Conservation (phyloP, 2,329 filamentous ascomycete genomes). For the Aureobasidium leucospermi region DNA sequence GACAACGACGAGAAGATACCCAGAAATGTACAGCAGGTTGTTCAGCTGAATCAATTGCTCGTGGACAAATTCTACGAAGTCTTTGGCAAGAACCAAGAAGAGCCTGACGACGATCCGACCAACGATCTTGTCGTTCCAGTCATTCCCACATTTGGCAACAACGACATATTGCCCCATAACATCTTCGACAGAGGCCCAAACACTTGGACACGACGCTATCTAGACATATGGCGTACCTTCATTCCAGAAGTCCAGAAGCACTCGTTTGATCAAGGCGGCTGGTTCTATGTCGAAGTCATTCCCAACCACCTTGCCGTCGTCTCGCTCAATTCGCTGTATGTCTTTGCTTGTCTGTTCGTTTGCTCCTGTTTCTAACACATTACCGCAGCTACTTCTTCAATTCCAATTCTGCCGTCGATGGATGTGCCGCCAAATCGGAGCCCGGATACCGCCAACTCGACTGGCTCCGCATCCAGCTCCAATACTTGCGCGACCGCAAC, state of each 20-base stretch:
- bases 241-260: constrained; percentile 90
- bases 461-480: constrained; percentile 85
- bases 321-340: constrained; percentile 79
- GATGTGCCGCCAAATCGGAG: constrained; percentile 69
- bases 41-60: constrained; percentile 67
- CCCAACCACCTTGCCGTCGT: constrained; percentile 79
- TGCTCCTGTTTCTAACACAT: background rate
- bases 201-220: constrained; percentile 70
- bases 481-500: constrained; percentile 70
- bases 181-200: constrained; percentile 83
- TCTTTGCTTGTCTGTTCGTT: background rate
- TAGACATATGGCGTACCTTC: constrained; percentile 73
- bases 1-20: constrained; percentile 50
- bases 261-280: constrained; percentile 84
- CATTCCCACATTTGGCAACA: constrained; percentile 89
- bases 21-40: constrained; percentile 67
- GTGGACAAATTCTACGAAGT: constrained; percentile 68
- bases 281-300: constrained; percentile 90
- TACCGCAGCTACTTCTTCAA: constrained; percentile 69
- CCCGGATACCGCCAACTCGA: constrained; percentile 94
- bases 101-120: constrained; percentile 41
- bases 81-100: constrained; percentile 53
- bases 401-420: constrained; percentile 87
- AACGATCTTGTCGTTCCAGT: constrained; percentile 66
- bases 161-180: constrained; percentile 95